phyloP scores from a whole-genome alignment of 2,329 filamentous ascomycete species.

The Amphichorda felina region DNA sequence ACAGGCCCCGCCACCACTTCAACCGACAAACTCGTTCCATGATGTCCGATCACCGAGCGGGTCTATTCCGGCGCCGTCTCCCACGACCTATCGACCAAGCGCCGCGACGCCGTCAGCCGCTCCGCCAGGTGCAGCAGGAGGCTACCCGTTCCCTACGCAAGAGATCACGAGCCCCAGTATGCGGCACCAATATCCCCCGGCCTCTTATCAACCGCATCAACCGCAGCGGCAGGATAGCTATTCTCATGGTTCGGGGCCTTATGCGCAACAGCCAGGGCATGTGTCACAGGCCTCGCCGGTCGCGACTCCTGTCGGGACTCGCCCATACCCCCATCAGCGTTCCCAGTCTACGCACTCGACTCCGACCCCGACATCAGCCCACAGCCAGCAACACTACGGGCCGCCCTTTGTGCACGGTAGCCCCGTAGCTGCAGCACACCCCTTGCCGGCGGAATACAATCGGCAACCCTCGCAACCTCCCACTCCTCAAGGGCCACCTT shows the following conservation, averaged over 20 bases:
- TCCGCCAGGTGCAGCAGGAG: conserved; percentile 26
- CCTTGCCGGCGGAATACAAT: conserved; percentile 25
- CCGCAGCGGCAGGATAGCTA: conserved; percentile 27
- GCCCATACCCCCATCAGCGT: conserved; percentile 24
- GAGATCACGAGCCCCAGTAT: conserved; percentile 37
- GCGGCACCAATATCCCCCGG: conserved; percentile 37
- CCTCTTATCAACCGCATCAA: conserved; percentile 21
- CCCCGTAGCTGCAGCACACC: conserved; percentile 32
- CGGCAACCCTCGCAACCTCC: conserved; percentile 42
- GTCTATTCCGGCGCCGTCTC: conserved; percentile 26
- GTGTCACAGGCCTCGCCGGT: conserved; percentile 39
- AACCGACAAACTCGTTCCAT: conserved; percentile 28
- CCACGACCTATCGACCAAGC: conserved; percentile 31
- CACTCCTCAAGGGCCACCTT: conserved; percentile 39
- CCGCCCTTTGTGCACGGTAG: conserved; percentile 39
- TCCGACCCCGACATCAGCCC: conserved; percentile 49
- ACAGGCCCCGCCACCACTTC: conserved; percentile 31
- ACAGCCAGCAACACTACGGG: conserved; percentile 43
- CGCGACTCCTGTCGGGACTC: conserved; percentile 27
- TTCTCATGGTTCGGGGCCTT: conserved; percentile 24
- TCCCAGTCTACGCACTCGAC: conserved; percentile 48
- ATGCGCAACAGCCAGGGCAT: conserved; percentile 24
- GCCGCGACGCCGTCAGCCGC: conserved; percentile 6
- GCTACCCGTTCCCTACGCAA: conserved; percentile 39
- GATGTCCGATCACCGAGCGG: conserved; percentile 39